Evolutionary conservation across 169 alveolate genomes (phyloP).

Genomic region (Eimeria praecox): DNA sequence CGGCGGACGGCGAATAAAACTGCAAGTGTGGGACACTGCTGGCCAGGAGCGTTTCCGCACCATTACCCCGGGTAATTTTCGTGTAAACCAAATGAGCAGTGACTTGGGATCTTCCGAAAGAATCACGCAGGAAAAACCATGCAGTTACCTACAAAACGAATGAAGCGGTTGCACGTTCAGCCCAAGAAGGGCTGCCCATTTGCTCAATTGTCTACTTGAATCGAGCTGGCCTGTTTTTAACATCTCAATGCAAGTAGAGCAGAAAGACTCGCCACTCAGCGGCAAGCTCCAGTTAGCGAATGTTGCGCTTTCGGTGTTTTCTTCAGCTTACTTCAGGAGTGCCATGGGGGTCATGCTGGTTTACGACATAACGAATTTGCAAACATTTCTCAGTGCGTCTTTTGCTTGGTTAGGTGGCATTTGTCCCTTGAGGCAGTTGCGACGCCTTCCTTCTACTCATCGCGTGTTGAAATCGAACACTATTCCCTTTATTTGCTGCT

Average conservation of each 20-base stretch:
- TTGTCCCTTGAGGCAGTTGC: background rate
- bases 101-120: background rate
- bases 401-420: background rate
- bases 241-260: background rate
- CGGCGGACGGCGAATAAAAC: constrained; percentile 88
- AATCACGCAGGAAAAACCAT: background rate
- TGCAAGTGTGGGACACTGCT: constrained; percentile 98
- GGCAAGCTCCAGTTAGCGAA: background rate
- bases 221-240: background rate
- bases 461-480: background rate
- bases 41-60: constrained; percentile 98
- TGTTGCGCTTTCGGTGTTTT: background rate
- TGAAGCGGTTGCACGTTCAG: background rate
- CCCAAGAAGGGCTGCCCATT: background rate
- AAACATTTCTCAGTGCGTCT: constrained; percentile 87
- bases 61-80: constrained; percentile 88
- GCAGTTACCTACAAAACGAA: background rate
- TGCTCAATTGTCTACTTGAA: background rate
- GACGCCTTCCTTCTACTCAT: background rate
- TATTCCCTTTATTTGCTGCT: background rate
- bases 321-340: constrained; percentile 95
- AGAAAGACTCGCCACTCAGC: background rate
- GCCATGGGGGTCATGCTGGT: constrained; percentile 97
- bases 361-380: constrained; percentile 96
- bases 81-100: background rate